phyloP scores from a whole-genome alignment of 129 eudicot species.

The Tagetes erecta region DNA sequence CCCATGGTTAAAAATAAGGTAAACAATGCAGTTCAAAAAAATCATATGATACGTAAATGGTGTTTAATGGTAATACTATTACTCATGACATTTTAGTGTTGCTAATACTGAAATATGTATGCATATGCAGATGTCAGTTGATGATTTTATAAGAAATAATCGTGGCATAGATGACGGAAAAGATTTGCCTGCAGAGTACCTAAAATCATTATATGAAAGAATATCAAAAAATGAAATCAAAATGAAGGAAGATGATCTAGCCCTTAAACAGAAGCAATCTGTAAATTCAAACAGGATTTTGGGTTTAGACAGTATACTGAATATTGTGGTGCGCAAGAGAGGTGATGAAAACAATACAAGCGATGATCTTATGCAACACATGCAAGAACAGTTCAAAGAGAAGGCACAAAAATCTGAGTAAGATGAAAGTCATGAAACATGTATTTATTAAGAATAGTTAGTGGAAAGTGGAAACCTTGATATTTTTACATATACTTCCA shows the following conservation, averaged over 20 bases:
- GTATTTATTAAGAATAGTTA: slow-evolving; percentile 4
- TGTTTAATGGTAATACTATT: background rate
- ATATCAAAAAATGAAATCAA: slow-evolving; percentile 94
- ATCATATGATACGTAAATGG: slow-evolving; percentile 1
- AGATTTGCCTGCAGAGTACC: slow-evolving; percentile 83
- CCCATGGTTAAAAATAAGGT: slow-evolving; percentile 99
- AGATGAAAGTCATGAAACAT: slow-evolving; percentile 28
- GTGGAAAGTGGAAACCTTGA: background rate
- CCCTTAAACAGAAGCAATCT: slow-evolving; percentile 81
- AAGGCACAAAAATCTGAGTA: slow-evolving; percentile 99
- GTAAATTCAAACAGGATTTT: slow-evolving; percentile 77
- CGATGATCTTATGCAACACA: slow-evolving; percentile 90
- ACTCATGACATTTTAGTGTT: slow-evolving; percentile 13
- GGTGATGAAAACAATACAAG: slow-evolving; percentile 77
- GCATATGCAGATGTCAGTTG: slow-evolving; percentile 84
- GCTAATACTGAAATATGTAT: slow-evolving; percentile 11
- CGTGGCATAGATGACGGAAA: slow-evolving; percentile 99
- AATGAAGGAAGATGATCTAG: slow-evolving; percentile 87
- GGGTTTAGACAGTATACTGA: slow-evolving; percentile 86
- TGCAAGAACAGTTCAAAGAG: slow-evolving; percentile 98
- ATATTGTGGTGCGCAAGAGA: slow-evolving; percentile 86
- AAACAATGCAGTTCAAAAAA: slow-evolving; percentile 15
- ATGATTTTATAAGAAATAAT: slow-evolving; percentile 94
- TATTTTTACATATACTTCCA: slow-evolving; percentile 28
- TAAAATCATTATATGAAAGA: slow-evolving; percentile 81